Base-by-base conservation (phyloP, 129 eudicot species). In the Smallanthus sonchifolius region DNA sequence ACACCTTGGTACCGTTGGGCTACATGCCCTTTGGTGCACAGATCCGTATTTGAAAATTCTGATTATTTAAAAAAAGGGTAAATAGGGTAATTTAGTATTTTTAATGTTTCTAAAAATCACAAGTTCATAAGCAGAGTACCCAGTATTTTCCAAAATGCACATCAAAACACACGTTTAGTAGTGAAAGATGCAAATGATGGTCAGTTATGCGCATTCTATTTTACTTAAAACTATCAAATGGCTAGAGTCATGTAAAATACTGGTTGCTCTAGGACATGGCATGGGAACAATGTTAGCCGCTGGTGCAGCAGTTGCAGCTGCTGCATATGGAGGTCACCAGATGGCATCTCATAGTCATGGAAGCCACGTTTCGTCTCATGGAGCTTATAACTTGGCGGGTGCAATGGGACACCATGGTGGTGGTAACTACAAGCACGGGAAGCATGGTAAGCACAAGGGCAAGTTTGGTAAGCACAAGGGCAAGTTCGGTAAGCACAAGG, bases 281-380 rank as follows among this genome's bases (percentile, higher is more conserved):
- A 69, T 82, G 80, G 89, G 96, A 77, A 44, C 75, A 48, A 0
- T 89, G 76, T 64, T 89, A 82, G 89, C 92, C 2, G 96, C 92
- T n/a, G 91, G 91, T 59, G 96, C 89, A 5, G 92, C 67, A 61
- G 67, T 42, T 34, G 67, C 67, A 61, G 67, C 67, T 61, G 67
- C 67, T 1, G 82, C 80, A 56, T 84, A 84, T 82, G 92, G 92
- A 24, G 89, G 79, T 44, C 92, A 89, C 72, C 96, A 84, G 0
- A 37, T 84, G 28, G 40, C 85, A 35, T 74, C 77, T 55, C 79
- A 80, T 45, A 75, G 80, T n/a, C 74, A 79, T 30, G 73, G 73
- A 0, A 40, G 68, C 34, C 87, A 79, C 73, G 59, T 47, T 11
- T 69, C 56, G 32, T 34, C 76, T 35, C 76, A 77, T 17, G 81